A percentile compares a stretch with the other conserved stretches of the same genome.
Conservation (phyloP, 352 stramenopile genomes). For the Discostella stelligera region DNA sequence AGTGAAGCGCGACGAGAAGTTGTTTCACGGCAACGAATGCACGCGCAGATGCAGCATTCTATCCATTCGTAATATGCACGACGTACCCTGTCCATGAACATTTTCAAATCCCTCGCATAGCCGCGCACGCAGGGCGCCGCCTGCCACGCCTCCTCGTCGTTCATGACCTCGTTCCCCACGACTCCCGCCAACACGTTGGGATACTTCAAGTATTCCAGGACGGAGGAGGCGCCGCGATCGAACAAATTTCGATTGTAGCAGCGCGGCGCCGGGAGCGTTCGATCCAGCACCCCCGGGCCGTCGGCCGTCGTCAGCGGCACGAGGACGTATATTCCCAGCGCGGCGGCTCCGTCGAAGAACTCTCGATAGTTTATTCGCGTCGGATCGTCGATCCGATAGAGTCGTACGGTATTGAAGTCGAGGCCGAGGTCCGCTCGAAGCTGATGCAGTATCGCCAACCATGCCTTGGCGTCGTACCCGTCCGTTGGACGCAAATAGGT, state of each 20-base stretch:
- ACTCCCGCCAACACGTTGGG: slow-evolving; percentile 58
- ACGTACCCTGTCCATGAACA: slow-evolving; percentile 25
- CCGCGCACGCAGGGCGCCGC: slow-evolving; percentile 50
- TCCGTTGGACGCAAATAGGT: neutral
- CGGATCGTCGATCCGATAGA: slow-evolving; percentile 49
- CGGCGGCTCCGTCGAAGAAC: slow-evolving; percentile 49
- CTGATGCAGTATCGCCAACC: slow-evolving; percentile 55
- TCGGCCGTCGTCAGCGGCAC: slow-evolving; percentile 44
- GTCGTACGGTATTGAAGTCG: slow-evolving; percentile 57
- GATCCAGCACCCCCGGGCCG: slow-evolving; percentile 43
- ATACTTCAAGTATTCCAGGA: slow-evolving; percentile 43
- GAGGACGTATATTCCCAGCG: slow-evolving; percentile 62
- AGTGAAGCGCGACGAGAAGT: no score
- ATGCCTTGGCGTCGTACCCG: slow-evolving; percentile 39
- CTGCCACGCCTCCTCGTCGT: slow-evolving; percentile 39
- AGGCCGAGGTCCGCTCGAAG: slow-evolving; percentile 25
- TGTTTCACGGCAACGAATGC: no score
- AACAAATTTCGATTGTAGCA: slow-evolving; percentile 55
- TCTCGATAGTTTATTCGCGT: slow-evolving; percentile 36
- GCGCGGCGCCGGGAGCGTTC: slow-evolving; percentile 28
- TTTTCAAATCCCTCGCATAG: slow-evolving; percentile 53
- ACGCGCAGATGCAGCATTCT: no score
- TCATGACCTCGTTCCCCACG: slow-evolving; percentile 71
- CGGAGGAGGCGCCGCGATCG: slow-evolving; percentile 25
- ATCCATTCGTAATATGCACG: no score